Conservation (phyloP, 768 basidiomycete species). For the Rubroboletus satanas region DNA sequence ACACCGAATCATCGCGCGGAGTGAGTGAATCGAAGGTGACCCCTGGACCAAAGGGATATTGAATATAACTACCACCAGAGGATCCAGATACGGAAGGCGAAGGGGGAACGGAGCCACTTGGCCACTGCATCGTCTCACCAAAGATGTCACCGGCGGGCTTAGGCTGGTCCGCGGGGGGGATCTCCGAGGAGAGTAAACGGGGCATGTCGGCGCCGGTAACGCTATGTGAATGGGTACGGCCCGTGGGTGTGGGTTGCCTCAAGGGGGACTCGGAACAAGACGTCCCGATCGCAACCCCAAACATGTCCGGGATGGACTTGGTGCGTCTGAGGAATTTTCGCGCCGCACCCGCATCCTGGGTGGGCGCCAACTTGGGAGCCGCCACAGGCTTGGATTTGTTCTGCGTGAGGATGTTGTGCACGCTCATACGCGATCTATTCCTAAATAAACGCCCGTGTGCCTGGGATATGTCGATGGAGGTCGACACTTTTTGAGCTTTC, state of each 20-base stretch:
- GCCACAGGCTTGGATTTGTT: constrained; percentile 45
- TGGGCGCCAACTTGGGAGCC: constrained; percentile 20
- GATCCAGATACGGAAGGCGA: constrained; percentile 32
- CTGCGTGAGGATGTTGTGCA: constrained; percentile 52
- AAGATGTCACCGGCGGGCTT: constrained; percentile 50
- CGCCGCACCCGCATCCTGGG: constrained; percentile 32
- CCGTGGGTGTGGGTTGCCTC: constrained; percentile 34
- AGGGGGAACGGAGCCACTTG: constrained; percentile 29
- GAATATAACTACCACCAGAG: constrained; percentile 30
- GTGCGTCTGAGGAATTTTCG: constrained; percentile 65
- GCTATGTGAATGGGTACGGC: constrained; percentile 73
- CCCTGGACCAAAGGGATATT: constrained; percentile 61
- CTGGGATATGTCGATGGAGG: constrained; percentile 31
- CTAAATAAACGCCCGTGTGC: constrained; percentile 38
- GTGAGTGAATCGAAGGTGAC: constrained; percentile 60
- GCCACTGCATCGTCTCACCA: constrained; percentile 64
- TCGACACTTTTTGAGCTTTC: constrained; percentile 32
- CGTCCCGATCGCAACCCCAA: constrained; percentile 22
- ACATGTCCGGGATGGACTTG: constrained; percentile 66
- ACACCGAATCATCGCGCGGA: constrained; percentile 40
- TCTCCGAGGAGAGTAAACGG: constrained; percentile 31
- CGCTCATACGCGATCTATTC: constrained; percentile 64
- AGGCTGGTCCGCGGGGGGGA: constrained; percentile 24
- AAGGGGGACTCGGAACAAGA: constrained; percentile 32
- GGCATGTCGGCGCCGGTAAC: constrained; percentile 69